Base-by-base conservation (phyloP, 805 yeast genomes). In the Candida morakotiae region DNA sequence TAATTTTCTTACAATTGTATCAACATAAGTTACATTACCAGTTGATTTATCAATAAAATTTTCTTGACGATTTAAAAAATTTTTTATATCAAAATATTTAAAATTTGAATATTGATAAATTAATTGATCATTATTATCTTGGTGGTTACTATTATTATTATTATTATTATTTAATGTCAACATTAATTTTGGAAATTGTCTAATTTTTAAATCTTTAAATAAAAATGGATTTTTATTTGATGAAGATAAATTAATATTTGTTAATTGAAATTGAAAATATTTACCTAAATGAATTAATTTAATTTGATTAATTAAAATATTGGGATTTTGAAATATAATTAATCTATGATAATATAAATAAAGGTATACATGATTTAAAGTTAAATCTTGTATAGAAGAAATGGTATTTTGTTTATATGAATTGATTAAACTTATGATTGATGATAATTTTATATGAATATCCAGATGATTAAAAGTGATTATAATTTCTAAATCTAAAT, bases 221-320 rank as follows among this genome's bases (percentile, higher is more conserved):
- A 30, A 17, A 28, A 31, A 6, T 17, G 39, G 33, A n/a, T 27
- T 4, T n/a, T n/a, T n/a, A n/a, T n/a, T n/a, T n/a, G n/a, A n/a
- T n/a, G n/a, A n/a, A n/a, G n/a, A n/a, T n/a, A n/a, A n/a, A 21
- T 20, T 22, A 21, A 17, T n/a, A 19, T 26, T 25, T 3, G 4
- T 37, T 19, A 40, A 25, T 6, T 13, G 20, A 21, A 41, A 48
- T 15, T 32, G 37, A 34, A 31, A 47, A 4, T 42, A 22, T 28
- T 39, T 47, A 10, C 59, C 59, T 14, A 46, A 40, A 34, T 52
- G 50, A 16, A 54, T 35, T 31, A 54, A 35, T 13, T 37, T 37
- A 23, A 54, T 36, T 30, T 54, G 56, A 38, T 52, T 47, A 9
- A 54, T 44, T 14, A 34, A 10, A 20, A 46, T 24, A 15, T 33